These are phyloP conservation scores for Salvia sclarea DNA, from an alignment of 305 asterid species.

Conservation along the genomic window DNA sequence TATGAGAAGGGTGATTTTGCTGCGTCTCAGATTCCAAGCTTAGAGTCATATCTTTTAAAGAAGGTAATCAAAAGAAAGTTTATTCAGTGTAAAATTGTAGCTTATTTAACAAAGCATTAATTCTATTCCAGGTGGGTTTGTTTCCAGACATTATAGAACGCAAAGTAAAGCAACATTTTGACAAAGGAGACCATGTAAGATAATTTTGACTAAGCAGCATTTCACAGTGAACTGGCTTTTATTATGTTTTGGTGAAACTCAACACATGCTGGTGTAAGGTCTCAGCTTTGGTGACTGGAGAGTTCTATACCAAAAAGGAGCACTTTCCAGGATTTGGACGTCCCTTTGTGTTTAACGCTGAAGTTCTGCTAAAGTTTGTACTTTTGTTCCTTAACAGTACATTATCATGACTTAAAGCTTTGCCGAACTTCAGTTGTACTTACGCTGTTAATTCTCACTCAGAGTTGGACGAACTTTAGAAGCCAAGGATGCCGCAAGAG, in stretches of 20 bases:
- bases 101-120: slow-evolving; percentile 32
- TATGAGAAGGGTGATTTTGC: slow-evolving; percentile 82
- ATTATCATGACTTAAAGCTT: neutral
- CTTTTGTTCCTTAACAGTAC: slow-evolving; percentile 22
- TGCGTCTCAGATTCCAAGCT: slow-evolving; percentile 64
- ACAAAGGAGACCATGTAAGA: slow-evolving; percentile 87
- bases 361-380: slow-evolving; percentile 74
- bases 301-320: slow-evolving; percentile 89
- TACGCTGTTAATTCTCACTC: slow-evolving; percentile 19
- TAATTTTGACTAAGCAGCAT: slow-evolving; percentile 15
- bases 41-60: slow-evolving; percentile 70
- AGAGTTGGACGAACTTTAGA: slow-evolving; percentile 84
- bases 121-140: slow-evolving; percentile 69
- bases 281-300: slow-evolving; percentile 98
- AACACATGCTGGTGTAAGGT: slow-evolving; percentile 64
- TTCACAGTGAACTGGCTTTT: slow-evolving; percentile 34
- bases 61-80: slow-evolving; percentile 49
- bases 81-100: neutral
- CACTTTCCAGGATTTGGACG: slow-evolving; percentile 99
- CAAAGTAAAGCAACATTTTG: slow-evolving; percentile 78
- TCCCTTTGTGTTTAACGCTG: slow-evolving; percentile 83
- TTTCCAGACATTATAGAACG: slow-evolving; percentile 88
- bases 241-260: slow-evolving; percentile 45
- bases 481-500: slow-evolving; percentile 97
- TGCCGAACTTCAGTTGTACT: neutral